Conservation (phyloP, 75 land plant genomes). For the Pinus taeda region DNA sequence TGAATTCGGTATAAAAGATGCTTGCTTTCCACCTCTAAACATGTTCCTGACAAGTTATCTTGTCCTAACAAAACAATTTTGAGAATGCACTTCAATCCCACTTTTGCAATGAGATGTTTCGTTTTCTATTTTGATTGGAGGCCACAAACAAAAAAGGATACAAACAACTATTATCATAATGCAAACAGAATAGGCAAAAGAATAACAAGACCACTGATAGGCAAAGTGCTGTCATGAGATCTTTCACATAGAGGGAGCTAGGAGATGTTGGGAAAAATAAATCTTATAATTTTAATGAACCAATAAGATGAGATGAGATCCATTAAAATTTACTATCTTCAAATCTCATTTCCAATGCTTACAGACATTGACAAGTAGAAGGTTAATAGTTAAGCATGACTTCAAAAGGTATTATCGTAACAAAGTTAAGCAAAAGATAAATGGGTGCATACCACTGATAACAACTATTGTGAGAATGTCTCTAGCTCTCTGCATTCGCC, state of each 20-base stretch:
- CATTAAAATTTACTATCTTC: background rate
- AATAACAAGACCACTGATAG: background rate
- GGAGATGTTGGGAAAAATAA: background rate
- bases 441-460: constrained; percentile 53
- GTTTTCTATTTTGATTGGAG: no score
- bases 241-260: background rate
- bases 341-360: background rate
- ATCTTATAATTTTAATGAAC: no score
- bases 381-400: background rate
- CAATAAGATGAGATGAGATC: background rate
- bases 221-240: background rate
- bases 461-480: constrained; percentile 63
- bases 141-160: no score
- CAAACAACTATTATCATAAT: no score
- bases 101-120: no score
- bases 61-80: no score
- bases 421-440: background rate
- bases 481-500: constrained; percentile 51
- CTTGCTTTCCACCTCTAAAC: no score
- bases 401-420: background rate
- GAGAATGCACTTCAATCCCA: no score
- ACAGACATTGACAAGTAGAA: background rate
- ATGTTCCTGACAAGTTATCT: no score
- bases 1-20: no score
- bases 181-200: background rate